phyloP scores from a whole-genome alignment of 805 yeast species.

The Candida argentea region DNA sequence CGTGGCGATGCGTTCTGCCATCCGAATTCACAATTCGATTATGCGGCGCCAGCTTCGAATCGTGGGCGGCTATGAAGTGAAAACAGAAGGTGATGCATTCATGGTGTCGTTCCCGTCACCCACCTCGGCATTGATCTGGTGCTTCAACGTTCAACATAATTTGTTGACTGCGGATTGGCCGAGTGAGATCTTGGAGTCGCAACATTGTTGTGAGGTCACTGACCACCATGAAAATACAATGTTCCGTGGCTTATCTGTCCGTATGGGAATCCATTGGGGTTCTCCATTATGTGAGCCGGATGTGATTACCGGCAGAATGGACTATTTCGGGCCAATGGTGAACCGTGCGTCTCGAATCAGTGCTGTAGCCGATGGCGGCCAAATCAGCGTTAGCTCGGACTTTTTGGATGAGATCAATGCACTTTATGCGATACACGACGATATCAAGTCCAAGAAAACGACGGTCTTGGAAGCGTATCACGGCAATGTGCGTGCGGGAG shows the following conservation, averaged over 20 bases:
- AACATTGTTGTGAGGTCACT: slow-evolving; percentile 71
- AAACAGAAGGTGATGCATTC: slow-evolving; percentile 98
- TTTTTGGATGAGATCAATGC: slow-evolving; percentile 63
- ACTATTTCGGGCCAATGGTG: slow-evolving; percentile 97
- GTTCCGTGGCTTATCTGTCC: slow-evolving; percentile 83
- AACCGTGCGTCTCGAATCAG: slow-evolving; percentile 89
- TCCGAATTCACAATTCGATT: slow-evolving; percentile 83
- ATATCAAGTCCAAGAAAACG: slow-evolving; percentile 18
- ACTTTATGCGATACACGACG: slow-evolving; percentile 38
- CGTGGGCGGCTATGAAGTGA: slow-evolving; percentile 96
- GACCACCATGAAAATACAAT: slow-evolving; percentile 53
- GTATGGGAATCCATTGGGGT: slow-evolving; percentile 99
- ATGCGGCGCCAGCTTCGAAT: slow-evolving; percentile 91
- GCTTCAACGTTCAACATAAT: slow-evolving; percentile 85
- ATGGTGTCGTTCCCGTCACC: slow-evolving; percentile 96
- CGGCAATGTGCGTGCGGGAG: slow-evolving; percentile 38
- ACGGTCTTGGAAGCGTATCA: slow-evolving; percentile 33
- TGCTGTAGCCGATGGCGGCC: slow-evolving; percentile 98
- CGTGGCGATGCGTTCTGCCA: slow-evolving; percentile 92
- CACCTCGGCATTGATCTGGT: slow-evolving; percentile 85
- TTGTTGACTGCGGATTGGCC: slow-evolving; percentile 89
- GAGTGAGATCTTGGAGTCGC: slow-evolving; percentile 72
- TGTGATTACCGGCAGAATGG: slow-evolving; percentile 94
- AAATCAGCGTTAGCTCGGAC: slow-evolving; percentile 78
- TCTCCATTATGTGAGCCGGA: slow-evolving; percentile 93